Evolutionary conservation across 1,284 basidiomycete genomes (phyloP), one percentile per base, ranked within the genome.

Genomic region (Dichomitus squalens): DNA sequence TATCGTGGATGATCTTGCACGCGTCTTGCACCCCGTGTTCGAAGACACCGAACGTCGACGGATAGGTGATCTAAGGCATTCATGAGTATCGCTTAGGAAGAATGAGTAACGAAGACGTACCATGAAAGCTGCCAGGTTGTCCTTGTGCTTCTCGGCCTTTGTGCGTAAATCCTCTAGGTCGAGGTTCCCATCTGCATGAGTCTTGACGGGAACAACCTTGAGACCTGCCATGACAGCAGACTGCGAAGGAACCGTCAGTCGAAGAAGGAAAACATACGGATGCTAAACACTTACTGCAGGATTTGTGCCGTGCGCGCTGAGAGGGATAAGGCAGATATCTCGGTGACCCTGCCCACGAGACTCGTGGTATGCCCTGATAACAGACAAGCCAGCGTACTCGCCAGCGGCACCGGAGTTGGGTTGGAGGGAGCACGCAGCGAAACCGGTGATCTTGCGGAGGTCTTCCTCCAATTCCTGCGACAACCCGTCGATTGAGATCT

Each of bases 331-430:
- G 72, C 96, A 99, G 49, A 98, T 85, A 72, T 98, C 86, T 51
- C 96, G 86, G 68, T 96, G 86, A 5, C 81, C 82, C 69, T 99
- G 87, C 33, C 93, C 93, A 33, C 88, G 86, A 52, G 92, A 92
- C 70, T 92, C 89, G 70, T 97, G 95, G 75, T 96, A 99, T 7
- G 95, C 96, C 50, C 91, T 85, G 71, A 99, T 98, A 62, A 98
- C 91, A 53, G 86, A 90, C 34, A 99, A 83, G 27, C 96, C 96
- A 35, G 96, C 87, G 69, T 96, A 99, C 77, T 99, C 96, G 43
- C 96, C 96, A 53, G 90, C 94, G 12, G 96, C 96, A 58, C 96
- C 96, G 23, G 96, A 98, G 76, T 99, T 99, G 53, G 96, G 96
- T 74, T 99, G 96, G 33, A 99, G 81, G 4, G 95, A 96, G 63